Conservation (phyloP, 2,329 filamentous ascomycete genomes). For the Fusarium sp. region DNA sequence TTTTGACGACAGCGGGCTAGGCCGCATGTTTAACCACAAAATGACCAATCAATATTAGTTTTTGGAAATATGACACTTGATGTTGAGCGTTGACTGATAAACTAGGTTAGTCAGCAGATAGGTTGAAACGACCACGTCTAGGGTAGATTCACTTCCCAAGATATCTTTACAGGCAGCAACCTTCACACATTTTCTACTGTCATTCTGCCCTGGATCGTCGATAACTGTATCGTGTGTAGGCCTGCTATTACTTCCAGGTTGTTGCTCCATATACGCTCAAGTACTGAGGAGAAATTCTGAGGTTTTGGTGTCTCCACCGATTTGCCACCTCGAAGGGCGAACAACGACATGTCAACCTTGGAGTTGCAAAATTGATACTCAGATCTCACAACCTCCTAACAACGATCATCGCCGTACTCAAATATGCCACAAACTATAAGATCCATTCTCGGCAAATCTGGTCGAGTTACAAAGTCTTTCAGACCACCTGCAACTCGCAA, state of each 20-base stretch:
- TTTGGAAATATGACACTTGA: not conserved
- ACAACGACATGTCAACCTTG: not conserved
- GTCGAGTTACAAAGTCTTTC: slow-evolving; percentile 50
- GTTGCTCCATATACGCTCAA: not conserved
- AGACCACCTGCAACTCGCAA: slow-evolving; percentile 31
- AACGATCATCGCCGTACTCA: too few relatives aligned
- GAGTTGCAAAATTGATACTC: not conserved
- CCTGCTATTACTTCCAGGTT: not conserved
- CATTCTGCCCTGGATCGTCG: too few relatives aligned
- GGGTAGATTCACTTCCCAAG: not conserved
- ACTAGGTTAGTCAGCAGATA: not conserved
- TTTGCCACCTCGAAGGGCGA: slow-evolving; percentile 35
- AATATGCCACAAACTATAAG: slow-evolving; percentile 50
- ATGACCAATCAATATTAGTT: slow-evolving; percentile 8
- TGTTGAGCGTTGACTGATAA: not conserved
- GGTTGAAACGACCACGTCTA: not conserved
- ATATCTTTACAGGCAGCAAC: slow-evolving; percentile 4
- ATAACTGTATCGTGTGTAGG: too few relatives aligned
- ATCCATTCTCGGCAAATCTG: slow-evolving; percentile 54
- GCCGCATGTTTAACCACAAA: not conserved
- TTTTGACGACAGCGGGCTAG: slow-evolving; percentile 62
- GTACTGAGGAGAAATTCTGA: not conserved
- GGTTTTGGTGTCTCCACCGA: slow-evolving; percentile 15
- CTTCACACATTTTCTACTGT: not conserved
- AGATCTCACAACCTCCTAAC: not conserved